Evolutionary conservation across 2,329 filamentous ascomycete species (phyloP).

Genomic region (Proliferodiscus dingleyae): DNA sequence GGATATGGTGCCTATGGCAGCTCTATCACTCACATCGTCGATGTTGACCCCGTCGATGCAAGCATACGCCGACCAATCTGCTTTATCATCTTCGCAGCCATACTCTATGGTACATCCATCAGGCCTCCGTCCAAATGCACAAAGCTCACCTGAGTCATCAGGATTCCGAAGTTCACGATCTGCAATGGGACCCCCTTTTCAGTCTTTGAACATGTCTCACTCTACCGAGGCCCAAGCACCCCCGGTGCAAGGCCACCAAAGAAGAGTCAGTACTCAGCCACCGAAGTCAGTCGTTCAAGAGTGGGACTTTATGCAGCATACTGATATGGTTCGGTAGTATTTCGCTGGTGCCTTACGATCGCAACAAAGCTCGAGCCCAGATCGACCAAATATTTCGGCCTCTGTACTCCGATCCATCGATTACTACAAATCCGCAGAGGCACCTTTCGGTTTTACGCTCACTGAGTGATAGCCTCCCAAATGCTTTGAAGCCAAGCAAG

Average conservation of each 20-base stretch:
- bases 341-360: constrained; percentile 31
- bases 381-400: constrained; percentile 34
- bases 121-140: constrained; percentile 33
- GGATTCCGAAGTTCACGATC: constrained; percentile 31
- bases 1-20: constrained; percentile 30
- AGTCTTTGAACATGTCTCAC: constrained; percentile 29
- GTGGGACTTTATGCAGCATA: background rate
- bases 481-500: constrained; percentile 34
- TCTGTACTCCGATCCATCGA: constrained; percentile 32
- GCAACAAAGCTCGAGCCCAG: constrained; percentile 32
- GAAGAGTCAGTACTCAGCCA: constrained; percentile 18
- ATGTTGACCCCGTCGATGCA: constrained; percentile 29
- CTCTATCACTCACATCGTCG: constrained; percentile 30
- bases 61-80: constrained; percentile 28
- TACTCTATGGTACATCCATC: constrained; percentile 33
- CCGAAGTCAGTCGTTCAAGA: constrained; percentile 15
- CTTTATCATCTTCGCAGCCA: constrained; percentile 28
- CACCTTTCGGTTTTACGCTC: constrained; percentile 31
- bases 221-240: constrained; percentile 19
- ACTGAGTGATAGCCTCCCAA: constrained; percentile 32
- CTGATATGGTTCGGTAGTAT: constrained; percentile 27
- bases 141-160: constrained; percentile 35
- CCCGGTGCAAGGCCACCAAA: constrained; percentile 12
- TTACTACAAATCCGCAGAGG: constrained; percentile 31
- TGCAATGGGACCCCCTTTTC: constrained; percentile 32